Evolutionary conservation across 371 early-diverging fungal species (phyloP), one percentile per base, ranked within the genome.

Genomic region (Mucor sp.): DNA sequence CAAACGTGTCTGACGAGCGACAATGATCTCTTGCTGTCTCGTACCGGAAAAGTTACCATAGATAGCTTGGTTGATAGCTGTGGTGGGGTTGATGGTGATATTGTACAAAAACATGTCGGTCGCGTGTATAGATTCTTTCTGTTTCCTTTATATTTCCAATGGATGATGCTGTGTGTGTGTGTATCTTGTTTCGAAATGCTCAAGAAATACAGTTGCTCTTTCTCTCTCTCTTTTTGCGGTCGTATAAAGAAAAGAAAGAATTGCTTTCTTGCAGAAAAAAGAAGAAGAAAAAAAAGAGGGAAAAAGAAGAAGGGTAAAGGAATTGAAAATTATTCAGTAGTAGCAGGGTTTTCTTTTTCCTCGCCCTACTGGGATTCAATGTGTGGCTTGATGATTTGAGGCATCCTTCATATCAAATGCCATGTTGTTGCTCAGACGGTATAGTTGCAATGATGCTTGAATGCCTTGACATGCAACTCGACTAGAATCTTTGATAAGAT

Each of bases 11-110:
- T 90, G 88, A 57, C 93, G 89, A 8, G 93, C 95, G 23, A 96
- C 88, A 28, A 93, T 83, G 58, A 98, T 86, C 68, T 99, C 98
- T 79, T 99, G 98, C 60, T 88, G 85, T 74, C 92, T 94, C 6
- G 87, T 88, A 17, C 98, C 98, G 25, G 93, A 89, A 74, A 98
- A 99, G 80, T 97, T 94, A 14, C 99, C 99, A 58, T 95, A 85
- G 58, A 90, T 86, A 17, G 94, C 90, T 47, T 88, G 85, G 66
- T 84, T 93, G 64, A 97, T 90, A 70, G 88, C 87, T 8, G 91
- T 88, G 6, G 96, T 83, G 44, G 90, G 87, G 76, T 94, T 94
- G 39, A 99, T 87, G 47, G 96, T 93, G 58, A 97, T 75, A 72
- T 96, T 93, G 81, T 97, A 97, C 60, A 97, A 85, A 78, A 90